Conservation (phyloP, 805 yeast genomes). For the Hyphopichia homilentoma region DNA sequence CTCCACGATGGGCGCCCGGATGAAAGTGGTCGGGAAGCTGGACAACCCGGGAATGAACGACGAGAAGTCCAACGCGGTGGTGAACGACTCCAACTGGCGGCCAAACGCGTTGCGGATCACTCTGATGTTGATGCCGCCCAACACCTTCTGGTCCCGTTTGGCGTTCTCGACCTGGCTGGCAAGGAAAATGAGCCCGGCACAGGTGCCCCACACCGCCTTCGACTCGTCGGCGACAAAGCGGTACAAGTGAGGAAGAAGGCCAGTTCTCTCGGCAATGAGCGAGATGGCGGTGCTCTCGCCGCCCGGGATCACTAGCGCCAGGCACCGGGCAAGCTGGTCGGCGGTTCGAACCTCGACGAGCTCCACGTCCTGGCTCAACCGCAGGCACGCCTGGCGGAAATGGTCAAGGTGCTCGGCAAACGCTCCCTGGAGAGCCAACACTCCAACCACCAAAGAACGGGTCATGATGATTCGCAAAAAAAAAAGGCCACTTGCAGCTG, state of each 20-base stretch:
- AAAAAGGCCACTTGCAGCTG: too few species aligned
- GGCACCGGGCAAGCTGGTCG: slow-evolving; percentile 46
- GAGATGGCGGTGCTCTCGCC: slow-evolving; percentile 73
- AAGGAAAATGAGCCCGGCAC: slow-evolving; percentile 75
- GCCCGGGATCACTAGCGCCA: slow-evolving; percentile 67
- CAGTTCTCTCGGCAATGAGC: slow-evolving; percentile 62
- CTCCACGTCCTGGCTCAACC: slow-evolving; percentile 29
- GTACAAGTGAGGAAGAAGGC: slow-evolving; percentile 51
- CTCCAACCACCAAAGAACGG: slow-evolving; percentile 61
- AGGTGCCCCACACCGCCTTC: slow-evolving; percentile 78
- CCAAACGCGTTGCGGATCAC: slow-evolving; percentile 78
- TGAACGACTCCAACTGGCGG: slow-evolving; percentile 68
- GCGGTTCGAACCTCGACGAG: slow-evolving; percentile 50
- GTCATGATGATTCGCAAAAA: too few species aligned
- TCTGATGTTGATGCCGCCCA: slow-evolving; percentile 62
- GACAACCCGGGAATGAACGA: slow-evolving; percentile 38
- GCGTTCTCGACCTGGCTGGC: slow-evolving; percentile 53
- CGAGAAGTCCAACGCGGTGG: slow-evolving; percentile 39
- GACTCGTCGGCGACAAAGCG: slow-evolving; percentile 43
- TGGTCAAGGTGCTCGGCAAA: slow-evolving; percentile 63
- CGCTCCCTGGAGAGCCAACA: slow-evolving; percentile 77
- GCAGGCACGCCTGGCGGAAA: too few species aligned
- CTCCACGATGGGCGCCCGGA: slow-evolving; percentile 70
- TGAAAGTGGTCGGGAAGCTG: slow-evolving; percentile 52
- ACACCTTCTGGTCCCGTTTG: slow-evolving; percentile 47